Percentiles rank a stretch among this genome's conserved stretches.
phyloP scores from a whole-genome alignment of 768 basidiomycete genomes.

The Phaeolepiota aurea region DNA sequence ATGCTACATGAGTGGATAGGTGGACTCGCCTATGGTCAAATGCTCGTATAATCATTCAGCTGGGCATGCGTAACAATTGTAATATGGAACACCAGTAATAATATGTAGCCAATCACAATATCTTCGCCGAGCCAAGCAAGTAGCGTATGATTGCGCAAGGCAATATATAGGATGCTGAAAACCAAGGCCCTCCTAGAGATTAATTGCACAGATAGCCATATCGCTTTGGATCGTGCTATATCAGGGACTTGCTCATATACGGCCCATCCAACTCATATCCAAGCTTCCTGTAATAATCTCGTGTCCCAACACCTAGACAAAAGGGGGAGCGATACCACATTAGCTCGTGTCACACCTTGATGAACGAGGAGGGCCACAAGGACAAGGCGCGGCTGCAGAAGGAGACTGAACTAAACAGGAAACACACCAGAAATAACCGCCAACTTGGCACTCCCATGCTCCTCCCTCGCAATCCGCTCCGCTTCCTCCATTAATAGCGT shows the following conservation, averaged over 20 bases:
- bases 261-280: slow-evolving; percentile 95
- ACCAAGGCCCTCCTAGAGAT: no score
- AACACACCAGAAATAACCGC: slow-evolving; percentile 90
- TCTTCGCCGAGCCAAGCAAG: no score
- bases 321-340: not conserved
- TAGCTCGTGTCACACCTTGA: no score
- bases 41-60: not conserved
- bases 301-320: slow-evolving; percentile 77
- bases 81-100: no score
- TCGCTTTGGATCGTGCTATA: no score
- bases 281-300: slow-evolving; percentile 92
- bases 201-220: no score
- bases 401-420: slow-evolving; percentile 4
- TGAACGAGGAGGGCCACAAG: no score
- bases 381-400: not conserved
- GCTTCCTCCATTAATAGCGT: slow-evolving; percentile 99
- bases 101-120: no score
- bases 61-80: not conserved
- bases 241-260: slow-evolving; percentile 93
- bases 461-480: slow-evolving; percentile 93
- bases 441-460: slow-evolving; percentile 91
- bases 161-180: no score
- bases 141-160: no score
- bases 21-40: no score
- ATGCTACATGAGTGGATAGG: no score